These are phyloP conservation scores for Colletotrichum brevisporum DNA, from an alignment of 2,329 filamentous ascomycete genomes.

Conservation along the genomic window DNA sequence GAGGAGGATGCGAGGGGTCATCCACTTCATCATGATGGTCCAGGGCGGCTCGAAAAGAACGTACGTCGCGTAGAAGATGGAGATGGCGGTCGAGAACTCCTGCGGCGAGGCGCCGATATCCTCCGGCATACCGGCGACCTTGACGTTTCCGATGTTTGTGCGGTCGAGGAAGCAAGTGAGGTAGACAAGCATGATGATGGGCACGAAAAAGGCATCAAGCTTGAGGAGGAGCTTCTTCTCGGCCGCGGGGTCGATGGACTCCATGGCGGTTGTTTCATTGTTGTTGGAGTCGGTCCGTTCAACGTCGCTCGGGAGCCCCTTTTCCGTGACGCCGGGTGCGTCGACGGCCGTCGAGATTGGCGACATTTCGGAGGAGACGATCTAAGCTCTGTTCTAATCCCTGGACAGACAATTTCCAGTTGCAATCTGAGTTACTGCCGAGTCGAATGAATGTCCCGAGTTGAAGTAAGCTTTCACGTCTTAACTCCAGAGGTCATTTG, in stretches of 20 bases:
- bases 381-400: not conserved
- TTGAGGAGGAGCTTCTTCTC: constrained; percentile 50
- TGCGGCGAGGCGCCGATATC: constrained; percentile 57
- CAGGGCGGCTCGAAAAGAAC: constrained; percentile 58
- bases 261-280: constrained; percentile 31
- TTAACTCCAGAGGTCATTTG: not conserved
- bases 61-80: constrained; percentile 65
- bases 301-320: constrained; percentile 27
- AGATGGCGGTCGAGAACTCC: constrained; percentile 58
- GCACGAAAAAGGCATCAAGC: constrained; percentile 50
- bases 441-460: not conserved
- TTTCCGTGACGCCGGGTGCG: constrained; percentile 22
- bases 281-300: constrained; percentile 35
- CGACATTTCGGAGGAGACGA: constrained; percentile 10
- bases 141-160: constrained; percentile 67
- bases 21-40: constrained; percentile 50
- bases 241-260: constrained; percentile 46
- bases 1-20: constrained; percentile 51
- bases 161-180: constrained; percentile 69
- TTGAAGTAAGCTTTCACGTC: too few species aligned
- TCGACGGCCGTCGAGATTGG: constrained; percentile 17
- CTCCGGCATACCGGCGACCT: constrained; percentile 60
- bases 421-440: not conserved
- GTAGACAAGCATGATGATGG: constrained; percentile 69
- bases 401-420: too few species aligned